These are phyloP conservation scores for Xylaria curta DNA, from an alignment of 495 filamentous ascomycete species.

Conservation along the genomic window DNA sequence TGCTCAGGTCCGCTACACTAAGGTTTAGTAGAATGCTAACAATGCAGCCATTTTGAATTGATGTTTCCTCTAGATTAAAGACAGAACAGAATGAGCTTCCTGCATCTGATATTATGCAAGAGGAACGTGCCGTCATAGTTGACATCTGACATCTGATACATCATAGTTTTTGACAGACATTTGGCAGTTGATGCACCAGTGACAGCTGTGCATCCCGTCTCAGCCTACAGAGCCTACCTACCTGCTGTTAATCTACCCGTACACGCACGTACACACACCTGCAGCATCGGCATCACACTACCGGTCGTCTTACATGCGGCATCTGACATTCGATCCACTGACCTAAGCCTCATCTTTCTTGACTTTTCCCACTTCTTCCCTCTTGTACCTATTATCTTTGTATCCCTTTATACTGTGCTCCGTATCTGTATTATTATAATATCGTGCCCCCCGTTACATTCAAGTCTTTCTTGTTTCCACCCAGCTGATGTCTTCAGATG, in stretches of 20 bases:
- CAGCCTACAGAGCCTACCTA: neutral
- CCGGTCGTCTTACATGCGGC: conserved; percentile 4
- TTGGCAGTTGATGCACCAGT: neutral
- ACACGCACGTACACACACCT: neutral
- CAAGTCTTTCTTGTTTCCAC: conserved; percentile 2
- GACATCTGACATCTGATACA: conserved; percentile 13
- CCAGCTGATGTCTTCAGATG: conserved; percentile 21
- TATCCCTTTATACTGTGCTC: neutral
- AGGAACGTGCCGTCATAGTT: neutral
- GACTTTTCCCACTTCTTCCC: neutral
- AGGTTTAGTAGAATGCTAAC: neutral
- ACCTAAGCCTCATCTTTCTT: conserved; percentile 8
- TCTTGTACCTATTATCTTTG: neutral
- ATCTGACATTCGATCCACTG: conserved; percentile 14
- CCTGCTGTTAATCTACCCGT: neutral
- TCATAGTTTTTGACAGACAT: conserved; percentile 1
- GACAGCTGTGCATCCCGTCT: neutral
- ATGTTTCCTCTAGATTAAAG: neutral
- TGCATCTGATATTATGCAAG: neutral
- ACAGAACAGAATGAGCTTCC: neutral
- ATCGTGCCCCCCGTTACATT: conserved; percentile 7
- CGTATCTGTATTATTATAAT: conserved; percentile 18
- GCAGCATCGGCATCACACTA: conserved; percentile 6
- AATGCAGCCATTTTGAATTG: neutral
- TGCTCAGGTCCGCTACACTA: neutral